Percentiles rank a stretch among this genome's conserved stretches.
Conservation (phyloP, 768 basidiomycete genomes). For the Tylopilus vinaceipallidus region DNA sequence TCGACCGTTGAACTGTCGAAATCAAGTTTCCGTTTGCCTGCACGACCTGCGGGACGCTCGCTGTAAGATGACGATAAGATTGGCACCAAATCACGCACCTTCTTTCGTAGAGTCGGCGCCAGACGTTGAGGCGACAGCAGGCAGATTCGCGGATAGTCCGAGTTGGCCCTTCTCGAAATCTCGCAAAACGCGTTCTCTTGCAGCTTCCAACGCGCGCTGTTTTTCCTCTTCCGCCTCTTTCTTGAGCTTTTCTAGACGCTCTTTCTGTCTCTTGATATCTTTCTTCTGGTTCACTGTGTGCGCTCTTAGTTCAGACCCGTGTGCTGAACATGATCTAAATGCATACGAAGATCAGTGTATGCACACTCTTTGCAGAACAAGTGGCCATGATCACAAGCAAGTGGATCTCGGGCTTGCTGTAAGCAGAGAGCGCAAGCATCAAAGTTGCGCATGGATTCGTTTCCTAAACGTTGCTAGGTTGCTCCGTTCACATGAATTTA, state of each 20-base stretch:
- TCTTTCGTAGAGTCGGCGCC: constrained; percentile 36
- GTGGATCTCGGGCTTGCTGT: constrained; percentile 76
- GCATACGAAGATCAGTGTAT: constrained; percentile 76
- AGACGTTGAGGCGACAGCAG: constrained; percentile 37
- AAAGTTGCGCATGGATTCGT: constrained; percentile 90
- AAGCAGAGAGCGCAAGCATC: constrained; percentile 91
- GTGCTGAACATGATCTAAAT: constrained; percentile 5
- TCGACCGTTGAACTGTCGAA: constrained; percentile 76
- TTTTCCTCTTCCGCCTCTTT: constrained; percentile 82
- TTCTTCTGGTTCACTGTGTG: constrained; percentile 80
- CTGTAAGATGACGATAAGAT: neutral
- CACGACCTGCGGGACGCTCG: constrained; percentile 40
- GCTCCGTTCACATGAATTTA: constrained; percentile 6
- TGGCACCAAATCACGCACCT: constrained; percentile 24
- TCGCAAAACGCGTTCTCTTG: constrained; percentile 81
- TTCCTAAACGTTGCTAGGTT: constrained; percentile 48
- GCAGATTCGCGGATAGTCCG: constrained; percentile 51
- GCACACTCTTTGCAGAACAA: constrained; percentile 96
- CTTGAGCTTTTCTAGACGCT: constrained; percentile 67
- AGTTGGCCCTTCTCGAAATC: constrained; percentile 91
- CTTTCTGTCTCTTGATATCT: constrained; percentile 90
- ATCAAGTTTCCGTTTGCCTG: constrained; percentile 82
- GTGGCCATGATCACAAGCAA: constrained; percentile 84
- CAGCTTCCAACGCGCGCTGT: constrained; percentile 62
- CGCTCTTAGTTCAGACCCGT: too few relatives aligned